phyloP scores from a whole-genome alignment of 2,329 filamentous ascomycete species.

The Aureobasidium namibiae region DNA sequence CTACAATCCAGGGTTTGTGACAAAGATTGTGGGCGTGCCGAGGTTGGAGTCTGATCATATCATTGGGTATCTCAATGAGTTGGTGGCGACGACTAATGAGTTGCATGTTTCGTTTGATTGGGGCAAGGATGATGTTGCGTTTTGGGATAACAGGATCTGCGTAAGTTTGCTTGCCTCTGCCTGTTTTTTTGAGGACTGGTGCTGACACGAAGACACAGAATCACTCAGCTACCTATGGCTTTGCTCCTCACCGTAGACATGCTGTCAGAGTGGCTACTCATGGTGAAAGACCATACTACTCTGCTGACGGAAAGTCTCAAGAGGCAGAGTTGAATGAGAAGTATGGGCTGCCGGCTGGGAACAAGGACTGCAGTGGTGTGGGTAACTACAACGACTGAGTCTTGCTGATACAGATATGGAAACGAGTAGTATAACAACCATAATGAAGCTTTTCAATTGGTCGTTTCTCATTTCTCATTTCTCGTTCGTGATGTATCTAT shows the following conservation, averaged over 20 bases:
- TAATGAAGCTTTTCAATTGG: background rate
- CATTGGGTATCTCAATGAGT: slow-evolving; percentile 32
- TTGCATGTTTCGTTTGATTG: slow-evolving; percentile 60
- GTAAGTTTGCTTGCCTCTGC: slow-evolving; percentile 1
- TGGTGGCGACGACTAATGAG: slow-evolving; percentile 52
- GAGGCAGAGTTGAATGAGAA: slow-evolving; percentile 44
- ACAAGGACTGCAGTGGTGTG: slow-evolving; percentile 48
- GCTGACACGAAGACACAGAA: background rate
- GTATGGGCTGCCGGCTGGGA: slow-evolving; percentile 42
- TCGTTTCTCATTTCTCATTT: too few relatives aligned
- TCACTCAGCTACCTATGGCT: slow-evolving; percentile 43
- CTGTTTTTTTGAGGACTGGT: background rate
- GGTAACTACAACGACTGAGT: slow-evolving; percentile 50
- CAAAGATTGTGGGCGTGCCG: slow-evolving; percentile 48
- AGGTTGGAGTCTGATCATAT: slow-evolving; percentile 18
- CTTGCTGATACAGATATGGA: too few relatives aligned
- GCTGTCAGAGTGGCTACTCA: slow-evolving; percentile 42
- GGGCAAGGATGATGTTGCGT: slow-evolving; percentile 55
- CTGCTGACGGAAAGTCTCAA: slow-evolving; percentile 42
- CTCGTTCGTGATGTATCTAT: too few relatives aligned
- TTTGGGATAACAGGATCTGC: slow-evolving; percentile 50
- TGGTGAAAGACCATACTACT: slow-evolving; percentile 37
- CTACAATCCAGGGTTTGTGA: slow-evolving; percentile 52
- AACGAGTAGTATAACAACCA: background rate
- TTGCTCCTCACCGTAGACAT: slow-evolving; percentile 48